These are phyloP conservation scores for Citrullus mucosospermus DNA, from an alignment of 306 rosid species.

Conservation along the genomic window DNA sequence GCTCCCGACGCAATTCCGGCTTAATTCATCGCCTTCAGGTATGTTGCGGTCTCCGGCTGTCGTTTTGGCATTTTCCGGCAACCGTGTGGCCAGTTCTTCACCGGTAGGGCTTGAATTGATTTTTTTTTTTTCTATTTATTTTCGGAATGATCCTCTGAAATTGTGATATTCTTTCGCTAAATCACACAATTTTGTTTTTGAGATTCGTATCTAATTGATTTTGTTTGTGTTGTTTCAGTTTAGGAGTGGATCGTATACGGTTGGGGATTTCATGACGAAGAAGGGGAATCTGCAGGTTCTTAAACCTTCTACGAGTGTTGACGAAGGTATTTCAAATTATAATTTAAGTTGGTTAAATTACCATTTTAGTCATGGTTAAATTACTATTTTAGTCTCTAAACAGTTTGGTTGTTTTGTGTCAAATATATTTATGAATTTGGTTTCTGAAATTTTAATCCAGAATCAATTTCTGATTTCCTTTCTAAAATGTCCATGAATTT, in stretches of 20 bases:
- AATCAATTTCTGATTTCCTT: no score
- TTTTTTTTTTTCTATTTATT: no score
- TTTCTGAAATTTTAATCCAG: no score
- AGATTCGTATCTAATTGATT: no score
- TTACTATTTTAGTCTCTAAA: no score
- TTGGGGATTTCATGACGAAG: slow-evolving; percentile 28
- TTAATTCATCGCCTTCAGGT: not conserved
- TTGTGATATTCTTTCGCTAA: no score
- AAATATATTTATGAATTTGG: no score
- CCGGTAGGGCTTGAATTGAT: not conserved
- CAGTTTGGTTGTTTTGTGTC: no score
- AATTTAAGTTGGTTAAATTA: no score
- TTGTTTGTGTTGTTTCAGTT: not conserved
- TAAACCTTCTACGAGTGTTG: slow-evolving; percentile 66
- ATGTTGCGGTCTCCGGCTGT: not conserved
- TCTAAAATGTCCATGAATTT: no score
- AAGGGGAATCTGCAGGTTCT: slow-evolving; percentile 55
- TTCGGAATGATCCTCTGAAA: no score
- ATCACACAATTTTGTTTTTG: not conserved
- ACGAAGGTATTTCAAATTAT: slow-evolving; percentile 41
- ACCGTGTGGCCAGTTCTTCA: not conserved
- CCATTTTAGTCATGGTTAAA: no score
- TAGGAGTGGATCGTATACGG: not conserved
- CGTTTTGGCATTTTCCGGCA: not conserved
- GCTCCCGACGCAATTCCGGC: not conserved